Evolutionary conservation across 805 yeast genomes (phyloP).

Genomic region (Scheffersomyces spartinae): DNA sequence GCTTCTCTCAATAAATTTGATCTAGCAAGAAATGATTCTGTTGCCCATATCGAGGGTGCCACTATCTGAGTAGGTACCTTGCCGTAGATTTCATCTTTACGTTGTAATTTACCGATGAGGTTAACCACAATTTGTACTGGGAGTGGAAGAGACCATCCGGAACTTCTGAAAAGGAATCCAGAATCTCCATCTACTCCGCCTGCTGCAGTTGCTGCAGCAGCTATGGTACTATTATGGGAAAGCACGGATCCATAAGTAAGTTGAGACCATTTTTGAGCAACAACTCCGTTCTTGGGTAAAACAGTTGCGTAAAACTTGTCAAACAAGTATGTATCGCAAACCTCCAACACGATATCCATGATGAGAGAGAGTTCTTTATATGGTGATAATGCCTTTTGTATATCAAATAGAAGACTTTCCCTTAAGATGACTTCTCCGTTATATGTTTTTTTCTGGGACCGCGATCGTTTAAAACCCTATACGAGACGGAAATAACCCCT

Average conservation of each 20-base stretch:
- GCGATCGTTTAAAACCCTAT: too few relatives aligned
- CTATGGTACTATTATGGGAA: slow-evolving; percentile 3
- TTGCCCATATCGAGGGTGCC: too few relatives aligned
- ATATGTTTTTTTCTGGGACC: too few relatives aligned
- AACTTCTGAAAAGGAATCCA: too few relatives aligned
- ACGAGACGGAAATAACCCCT: too few relatives aligned
- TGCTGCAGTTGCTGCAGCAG: slow-evolving; percentile 5
- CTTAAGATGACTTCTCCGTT: too few relatives aligned
- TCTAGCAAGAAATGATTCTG: slow-evolving; percentile 64
- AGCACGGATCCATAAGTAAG: slow-evolving; percentile 1
- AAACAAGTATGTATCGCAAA: slow-evolving; percentile 57
- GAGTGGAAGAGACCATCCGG: slow-evolving; percentile 6
- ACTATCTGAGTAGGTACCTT: slow-evolving; percentile 41
- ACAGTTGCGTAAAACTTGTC: slow-evolving; percentile 65
- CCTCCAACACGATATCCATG: slow-evolving; percentile 90
- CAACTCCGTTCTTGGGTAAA: slow-evolving; percentile 46
- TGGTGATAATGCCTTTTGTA: too few relatives aligned
- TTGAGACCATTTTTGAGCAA: slow-evolving; percentile 12
- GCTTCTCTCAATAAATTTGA: slow-evolving; percentile 62
- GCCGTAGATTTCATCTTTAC: slow-evolving; percentile 43
- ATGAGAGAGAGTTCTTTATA: too few relatives aligned
- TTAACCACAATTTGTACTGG: slow-evolving; percentile 2
- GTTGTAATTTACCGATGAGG: slow-evolving; percentile 13
- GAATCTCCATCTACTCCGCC: too few relatives aligned
- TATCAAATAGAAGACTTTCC: too few relatives aligned